These are phyloP conservation scores for Lanmaoa rubissima DNA, from an alignment of 768 basidiomycete species.

Conservation along the genomic window DNA sequence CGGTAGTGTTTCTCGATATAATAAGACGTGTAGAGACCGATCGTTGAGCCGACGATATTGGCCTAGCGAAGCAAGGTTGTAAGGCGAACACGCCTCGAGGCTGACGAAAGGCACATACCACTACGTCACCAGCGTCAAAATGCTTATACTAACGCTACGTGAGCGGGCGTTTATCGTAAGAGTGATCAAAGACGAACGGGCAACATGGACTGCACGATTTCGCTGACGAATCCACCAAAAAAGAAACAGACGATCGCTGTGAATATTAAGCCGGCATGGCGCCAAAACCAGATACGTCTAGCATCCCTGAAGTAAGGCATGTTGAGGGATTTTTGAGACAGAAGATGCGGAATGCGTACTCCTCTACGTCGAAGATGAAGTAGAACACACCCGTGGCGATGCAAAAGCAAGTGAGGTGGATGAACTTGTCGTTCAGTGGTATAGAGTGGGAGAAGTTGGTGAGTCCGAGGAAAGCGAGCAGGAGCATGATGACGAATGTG, in stretches of 20 bases:
- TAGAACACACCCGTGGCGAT: slow-evolving; percentile 80
- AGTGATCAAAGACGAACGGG: slow-evolving; percentile 46
- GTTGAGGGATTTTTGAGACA: not conserved
- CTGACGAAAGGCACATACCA: slow-evolving; percentile 43
- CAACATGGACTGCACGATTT: slow-evolving; percentile 75
- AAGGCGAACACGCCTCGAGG: slow-evolving; percentile 9
- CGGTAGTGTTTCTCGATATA: slow-evolving; percentile 76
- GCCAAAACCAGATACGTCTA: slow-evolving; percentile 85
- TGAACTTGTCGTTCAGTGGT: slow-evolving; percentile 75
- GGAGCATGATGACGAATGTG: slow-evolving; percentile 63
- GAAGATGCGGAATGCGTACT: slow-evolving; percentile 47
- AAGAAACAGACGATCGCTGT: slow-evolving; percentile 72
- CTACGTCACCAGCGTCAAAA: slow-evolving; percentile 71
- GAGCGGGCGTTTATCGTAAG: not conserved
- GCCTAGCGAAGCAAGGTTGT: slow-evolving; percentile 41
- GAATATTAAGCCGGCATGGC: slow-evolving; percentile 65
- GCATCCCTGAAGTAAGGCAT: slow-evolving; percentile 51
- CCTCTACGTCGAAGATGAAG: slow-evolving; percentile 85
- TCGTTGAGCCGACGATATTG: slow-evolving; percentile 68
- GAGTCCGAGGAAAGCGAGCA: slow-evolving; percentile 74
- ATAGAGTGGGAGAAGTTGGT: slow-evolving; percentile 64
- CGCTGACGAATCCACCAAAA: slow-evolving; percentile 77
- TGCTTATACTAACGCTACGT: slow-evolving; percentile 52
- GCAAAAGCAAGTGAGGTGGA: slow-evolving; percentile 76
- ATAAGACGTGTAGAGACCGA: slow-evolving; percentile 66